Evolutionary conservation across 768 basidiomycete genomes (phyloP), one percentile per base, ranked within the genome.

Genomic region (Multifurca ochricompacta): DNA sequence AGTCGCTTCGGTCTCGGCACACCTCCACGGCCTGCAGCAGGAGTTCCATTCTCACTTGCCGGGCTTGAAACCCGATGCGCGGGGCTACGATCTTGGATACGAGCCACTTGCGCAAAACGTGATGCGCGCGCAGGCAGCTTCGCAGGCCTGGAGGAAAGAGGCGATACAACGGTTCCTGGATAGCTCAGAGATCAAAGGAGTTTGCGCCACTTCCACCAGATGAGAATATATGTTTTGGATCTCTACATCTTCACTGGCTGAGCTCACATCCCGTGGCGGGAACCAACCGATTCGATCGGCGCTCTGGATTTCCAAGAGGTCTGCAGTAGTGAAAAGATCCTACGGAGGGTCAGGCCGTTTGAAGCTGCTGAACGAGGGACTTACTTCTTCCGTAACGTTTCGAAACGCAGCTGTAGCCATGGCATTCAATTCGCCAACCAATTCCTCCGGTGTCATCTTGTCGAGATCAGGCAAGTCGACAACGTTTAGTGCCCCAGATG

Each of bases 221-320:
- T 87, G 80, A 3, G 81, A 77, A 66, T 87, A 84, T 59, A 92
- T 83, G 21, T 78, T 83, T 65, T 91, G 87, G 42, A 91, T 82
- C 58, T 90, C 86, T n/a, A 82, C 73, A 3, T 75, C 71, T 43
- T 92, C 90, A 10, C 79, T 76, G 43, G 71, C 67, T 0, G 74
- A 68, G 14, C 68, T 68, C 0, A 72, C 65, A n/a, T 91, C 88
- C 49, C 80, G 73, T 30, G 70, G 59, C 3, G 74, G 71, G 67
- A 90, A 87, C 89, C 90, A 92, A 3, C 86, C 90, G 2, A 79
- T 83, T 30, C 82, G 79, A 65, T 92, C 90, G 14, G 80, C 78
- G 2, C 79, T 82, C 66, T 92, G 90, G 0, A 88, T 79, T 67
- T 92, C 90, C 9, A 92, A 74, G 16, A 91, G 68, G 65, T 92